Percentiles rank a stretch among this genome's conserved stretches.
phyloP scores from a whole-genome alignment of 1,284 basidiomycete species.

The Moesziomyces sp. region DNA sequence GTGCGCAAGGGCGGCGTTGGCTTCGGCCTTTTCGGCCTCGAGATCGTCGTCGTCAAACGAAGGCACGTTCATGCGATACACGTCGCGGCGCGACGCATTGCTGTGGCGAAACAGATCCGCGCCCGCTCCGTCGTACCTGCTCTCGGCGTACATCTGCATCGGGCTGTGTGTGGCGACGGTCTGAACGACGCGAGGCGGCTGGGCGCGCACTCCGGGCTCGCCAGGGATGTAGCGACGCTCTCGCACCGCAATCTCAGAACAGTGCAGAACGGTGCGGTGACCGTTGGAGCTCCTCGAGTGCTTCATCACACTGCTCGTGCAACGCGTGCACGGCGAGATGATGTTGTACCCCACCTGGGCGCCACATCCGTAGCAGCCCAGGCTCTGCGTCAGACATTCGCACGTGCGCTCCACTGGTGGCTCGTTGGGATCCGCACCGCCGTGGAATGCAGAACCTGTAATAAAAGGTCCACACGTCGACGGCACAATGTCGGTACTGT shows the following conservation, averaged over 20 bases:
- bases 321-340: conserved; percentile 52
- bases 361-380: conserved; percentile 85
- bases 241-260: conserved; percentile 77
- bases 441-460: conserved; percentile 65
- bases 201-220: conserved; percentile 75
- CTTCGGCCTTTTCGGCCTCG: conserved; percentile 48
- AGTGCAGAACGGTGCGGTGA: conserved; percentile 88
- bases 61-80: conserved; percentile 21
- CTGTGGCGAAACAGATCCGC: conserved; percentile 30
- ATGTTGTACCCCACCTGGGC: conserved; percentile 71
- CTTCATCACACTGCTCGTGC: conserved; percentile 68
- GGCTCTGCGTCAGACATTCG: conserved; percentile 78
- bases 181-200: conserved; percentile 26
- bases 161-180: conserved; percentile 2
- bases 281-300: conserved; percentile 76
- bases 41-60: conserved; percentile 35
- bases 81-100: conserved; percentile 29
- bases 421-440: conserved; percentile 60
- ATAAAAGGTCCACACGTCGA: conserved; percentile 74
- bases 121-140: conserved; percentile 8
- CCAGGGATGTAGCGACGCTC: conserved; percentile 78
- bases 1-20: conserved; percentile 11
- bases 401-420: conserved; percentile 73
- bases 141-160: conserved; percentile 11
- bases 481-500: conserved; percentile 83